Conservation (phyloP, 257 asterid genomes). For the Henckelia pumila region DNA sequence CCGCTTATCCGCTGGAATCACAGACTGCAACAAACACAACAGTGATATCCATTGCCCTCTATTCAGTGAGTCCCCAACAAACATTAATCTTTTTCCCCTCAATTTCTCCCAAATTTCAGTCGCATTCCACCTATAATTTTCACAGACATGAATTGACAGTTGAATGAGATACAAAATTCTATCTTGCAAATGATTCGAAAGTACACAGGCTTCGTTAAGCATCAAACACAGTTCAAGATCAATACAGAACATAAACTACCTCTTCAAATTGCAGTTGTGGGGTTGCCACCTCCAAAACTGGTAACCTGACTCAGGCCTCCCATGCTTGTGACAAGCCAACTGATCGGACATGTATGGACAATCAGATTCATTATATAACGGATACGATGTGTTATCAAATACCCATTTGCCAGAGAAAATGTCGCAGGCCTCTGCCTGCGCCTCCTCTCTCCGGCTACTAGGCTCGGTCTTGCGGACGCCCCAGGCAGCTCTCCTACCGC, state of each 20-base stretch:
- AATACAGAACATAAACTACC: constrained; percentile 26
- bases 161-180: not conserved
- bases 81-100: constrained; percentile 91
- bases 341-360: constrained; percentile 65
- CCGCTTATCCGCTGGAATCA: constrained; percentile 54
- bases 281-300: constrained; percentile 64
- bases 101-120: constrained; percentile 85
- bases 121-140: constrained; percentile 69
- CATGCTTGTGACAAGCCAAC: constrained; percentile 58
- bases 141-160: constrained; percentile 21
- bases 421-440: constrained; percentile 38
- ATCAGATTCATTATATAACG: constrained; percentile 42
- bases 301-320: constrained; percentile 44
- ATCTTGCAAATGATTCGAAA: not conserved
- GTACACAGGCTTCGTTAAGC: not conserved
- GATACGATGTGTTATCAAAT: constrained; percentile 41
- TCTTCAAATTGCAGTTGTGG: constrained; percentile 43
- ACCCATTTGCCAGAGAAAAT: constrained; percentile 53
- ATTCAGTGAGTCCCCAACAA: constrained; percentile 90
- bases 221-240: not conserved
- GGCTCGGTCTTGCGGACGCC: constrained; percentile 26
- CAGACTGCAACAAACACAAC: constrained; percentile 77
- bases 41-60: constrained; percentile 97
- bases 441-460: constrained; percentile 32
- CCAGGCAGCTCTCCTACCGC: constrained; percentile 58